Base-by-base conservation (phyloP, 148 eudicot species). In the Heliosperma pusillum region DNA sequence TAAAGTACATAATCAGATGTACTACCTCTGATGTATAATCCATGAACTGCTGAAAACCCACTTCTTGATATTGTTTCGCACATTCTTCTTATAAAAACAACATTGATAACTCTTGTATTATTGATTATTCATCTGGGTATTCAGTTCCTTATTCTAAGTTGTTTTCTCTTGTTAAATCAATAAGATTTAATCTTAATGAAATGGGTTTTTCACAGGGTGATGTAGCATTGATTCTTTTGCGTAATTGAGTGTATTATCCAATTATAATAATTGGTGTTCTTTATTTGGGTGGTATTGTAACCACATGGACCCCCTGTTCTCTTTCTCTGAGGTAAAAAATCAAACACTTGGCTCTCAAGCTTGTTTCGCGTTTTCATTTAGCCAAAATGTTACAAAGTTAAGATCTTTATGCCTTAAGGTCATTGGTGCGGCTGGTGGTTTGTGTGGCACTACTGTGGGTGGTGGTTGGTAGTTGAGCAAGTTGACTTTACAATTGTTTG, bases 191-290 rank as follows among this genome's bases (percentile, higher is more conserved):
- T 4, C 89, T 94, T 5, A 83, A 72, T 74, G 53, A 82, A 69
- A 74, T 87, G 86, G 97, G 97, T 8, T 63, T 92, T 65, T 80
- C 86, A 6, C 78, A 89, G 76, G 97, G 98, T 70, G 93, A 95
- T 80, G 92, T 92, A 1, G 87, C 87, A 21, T 84, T 95, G 75
- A 80, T 92, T 77, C 77, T 90, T 0, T 67, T 95, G 29, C 96
- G 96, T 0, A 95, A 92, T 80, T 95, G 96, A 3, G 44, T 92
- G 10, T 89, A 80, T 59, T 89, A 84, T 53, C 98, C 98, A 2
- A 20, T 95, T 7, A 20, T 95, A 20, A 58, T 89, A 9, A 70
- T 91, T 72, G 92, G 93, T 67, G 84, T 82, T 82, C 30, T 94
- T 29, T 83, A 81, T 40, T 70, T 91, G 79, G 98, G 98, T 69